Base-by-base conservation (phyloP, 139 green algal species). In the Tetraselmis striata region DNA sequence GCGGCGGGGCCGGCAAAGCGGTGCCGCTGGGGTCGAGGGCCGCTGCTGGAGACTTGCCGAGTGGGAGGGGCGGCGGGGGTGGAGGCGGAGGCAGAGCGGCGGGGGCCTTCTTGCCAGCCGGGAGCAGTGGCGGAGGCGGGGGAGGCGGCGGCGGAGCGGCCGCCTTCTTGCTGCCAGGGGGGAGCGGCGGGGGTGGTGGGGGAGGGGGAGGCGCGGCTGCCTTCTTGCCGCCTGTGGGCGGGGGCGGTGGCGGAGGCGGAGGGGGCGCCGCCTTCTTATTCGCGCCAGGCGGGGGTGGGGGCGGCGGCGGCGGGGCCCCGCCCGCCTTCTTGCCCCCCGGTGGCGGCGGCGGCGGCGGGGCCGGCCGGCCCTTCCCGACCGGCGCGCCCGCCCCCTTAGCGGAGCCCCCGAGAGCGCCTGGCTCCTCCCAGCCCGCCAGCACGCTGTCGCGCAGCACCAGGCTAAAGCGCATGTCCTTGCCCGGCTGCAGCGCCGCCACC, bases 391-490 rank as follows among this genome's bases (percentile, higher is more conserved):
- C 29, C 1, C 30, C 1, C 11, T 5, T 32, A 24, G 29, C 30
- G 67, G 67, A 29, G 67, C 31, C 59, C 2, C 1, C 5, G 2
- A 29, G 23, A n/a, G 75, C 22, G 30, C 29, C 30, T 28, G 26
- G 28, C 26, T 30, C 59, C 27, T 28, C 11, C 1, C 11, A 2
- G 2, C 2, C 29, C 24, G 31, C 25, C 31, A 30, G 23, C 28
- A 78, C 59, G 24, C 28, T 25, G 30, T 86, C 83, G 1, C 83
- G 77, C 24, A 86, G 78, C 83, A 86, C 45, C 45, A 67, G 18
- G 18, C 45, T 67, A 18, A 67, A 67, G 45, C 45, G 45, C 45
- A 18, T 5, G 18, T 67, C 45, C 45, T 25, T 5, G 11, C 18
- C 18, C 45, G 45, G 74, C 28, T 79, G 80, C 77, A 80, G 78